These are phyloP conservation scores for Protea cynaroides DNA, from an alignment of 164 flowering plant species.

Conservation along the genomic window DNA sequence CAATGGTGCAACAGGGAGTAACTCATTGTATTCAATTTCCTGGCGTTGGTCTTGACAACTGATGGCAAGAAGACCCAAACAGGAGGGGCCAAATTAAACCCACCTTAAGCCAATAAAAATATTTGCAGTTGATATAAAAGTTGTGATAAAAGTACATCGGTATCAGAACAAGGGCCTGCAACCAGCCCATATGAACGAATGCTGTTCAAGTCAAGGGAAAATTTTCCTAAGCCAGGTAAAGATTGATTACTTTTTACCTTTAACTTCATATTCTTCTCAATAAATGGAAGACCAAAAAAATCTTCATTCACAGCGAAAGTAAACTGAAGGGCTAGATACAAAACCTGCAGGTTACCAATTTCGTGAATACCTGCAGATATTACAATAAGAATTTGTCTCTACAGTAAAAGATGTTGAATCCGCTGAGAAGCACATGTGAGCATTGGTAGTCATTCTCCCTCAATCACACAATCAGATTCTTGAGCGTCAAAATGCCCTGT, in stretches of 20 bases:
- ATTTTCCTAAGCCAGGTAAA: neutral
- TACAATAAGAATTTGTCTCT: slow-evolving; percentile 1
- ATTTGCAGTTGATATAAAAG: neutral
- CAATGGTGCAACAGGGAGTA: neutral
- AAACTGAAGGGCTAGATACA: slow-evolving; percentile 4
- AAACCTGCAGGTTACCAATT: slow-evolving; percentile 3
- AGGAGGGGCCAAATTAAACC: neutral
- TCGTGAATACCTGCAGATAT: slow-evolving; percentile 6
- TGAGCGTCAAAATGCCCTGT: slow-evolving; percentile 2
- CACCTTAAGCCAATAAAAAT: neutral
- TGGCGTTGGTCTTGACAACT: neutral
- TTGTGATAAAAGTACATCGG: neutral
- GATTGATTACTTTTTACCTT: neutral
- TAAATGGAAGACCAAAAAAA: neutral
- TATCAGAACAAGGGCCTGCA: neutral
- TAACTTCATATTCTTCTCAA: neutral
- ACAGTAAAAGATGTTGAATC: neutral
- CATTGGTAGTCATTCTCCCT: neutral
- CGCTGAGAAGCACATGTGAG: neutral
- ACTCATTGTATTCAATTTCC: neutral
- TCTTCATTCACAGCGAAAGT: neutral
- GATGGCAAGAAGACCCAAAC: neutral
- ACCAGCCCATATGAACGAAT: neutral
- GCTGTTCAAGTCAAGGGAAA: neutral
- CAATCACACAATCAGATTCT: neutral